Evolutionary conservation across 208 protist genomes (phyloP), one percentile per base, ranked within the genome.

Genomic region (Herpetomonas muscarum): DNA sequence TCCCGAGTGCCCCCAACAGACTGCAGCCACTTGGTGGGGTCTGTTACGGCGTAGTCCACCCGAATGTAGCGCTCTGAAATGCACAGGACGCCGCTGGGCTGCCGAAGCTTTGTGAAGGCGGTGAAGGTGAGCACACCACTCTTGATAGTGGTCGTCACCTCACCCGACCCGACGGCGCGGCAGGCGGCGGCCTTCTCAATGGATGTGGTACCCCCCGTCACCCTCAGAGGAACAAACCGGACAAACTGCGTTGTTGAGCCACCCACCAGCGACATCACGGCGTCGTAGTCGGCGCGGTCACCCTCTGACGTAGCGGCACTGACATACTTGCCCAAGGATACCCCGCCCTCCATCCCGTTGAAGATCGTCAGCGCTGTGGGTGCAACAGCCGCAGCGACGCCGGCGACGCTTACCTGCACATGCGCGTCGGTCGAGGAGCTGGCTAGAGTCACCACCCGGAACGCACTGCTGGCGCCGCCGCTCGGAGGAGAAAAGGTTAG

Each of bases 31-130:
- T 50, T 42, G 13, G 22, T 48, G 21, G 78, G 56, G 29, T 72
- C 68, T 26, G 77, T 37, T 19, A 85, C 59, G 24, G 49, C 36
- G 61, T 90, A 90, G 63, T 90, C 78, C 15, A 90, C 55, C 22
- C 75, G 70, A 42, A 85, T 54, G 64, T 90, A 90, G 37, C 56
- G 48, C 2, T 28, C 42, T 10, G 62, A 62, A 5, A 67, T 55
- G 54, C 82, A 90, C 22, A 90, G 42, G 31, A 90, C 64, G 44
- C 82, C 82, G 10, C 52, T 55, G 3, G 64, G 21, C 44, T 74
- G 42, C 25, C 55, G 65, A 6, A 85, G 61, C 44, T 55, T 51
- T 9, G 84, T 32, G 10, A 74, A 70, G 39, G 48, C 64, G 22
- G 65, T 52, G 3, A 89, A 31, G 25, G 61, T 50, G 34, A 85